phyloP scores from a whole-genome alignment of 345 rosid genomes.

The Triadica sebifera region DNA sequence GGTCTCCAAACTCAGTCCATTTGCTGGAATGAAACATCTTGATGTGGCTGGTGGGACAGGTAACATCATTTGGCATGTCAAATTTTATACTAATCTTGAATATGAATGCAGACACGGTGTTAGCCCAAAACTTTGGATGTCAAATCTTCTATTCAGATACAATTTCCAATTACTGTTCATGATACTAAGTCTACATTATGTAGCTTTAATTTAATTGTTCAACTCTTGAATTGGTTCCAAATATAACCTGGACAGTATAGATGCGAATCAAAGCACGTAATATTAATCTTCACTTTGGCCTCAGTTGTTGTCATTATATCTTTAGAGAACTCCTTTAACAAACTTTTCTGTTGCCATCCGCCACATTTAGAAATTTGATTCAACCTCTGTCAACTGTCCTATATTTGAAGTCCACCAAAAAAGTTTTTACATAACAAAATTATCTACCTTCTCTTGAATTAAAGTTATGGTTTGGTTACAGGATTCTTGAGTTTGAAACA shows the following conservation, averaged over 20 bases:
- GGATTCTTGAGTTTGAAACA: conserved; percentile 7
- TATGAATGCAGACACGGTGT: background rate
- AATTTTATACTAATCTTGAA: background rate
- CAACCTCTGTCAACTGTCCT: background rate
- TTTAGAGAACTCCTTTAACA: background rate
- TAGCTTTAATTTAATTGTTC: background rate
- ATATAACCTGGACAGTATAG: background rate
- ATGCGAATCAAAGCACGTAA: background rate
- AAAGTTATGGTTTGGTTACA: background rate
- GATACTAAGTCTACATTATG: conserved; percentile 12
- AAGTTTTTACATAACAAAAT: background rate
- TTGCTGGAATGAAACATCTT: conserved; percentile 95
- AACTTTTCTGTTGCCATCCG: background rate
- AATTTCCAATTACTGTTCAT: background rate
- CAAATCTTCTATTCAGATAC: background rate
- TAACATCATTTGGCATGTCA: conserved; percentile 1
- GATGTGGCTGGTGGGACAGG: conserved; percentile 99
- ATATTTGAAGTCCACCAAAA: background rate
- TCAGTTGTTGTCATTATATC: background rate
- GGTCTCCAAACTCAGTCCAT: conserved; percentile 78
- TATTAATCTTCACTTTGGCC: background rate
- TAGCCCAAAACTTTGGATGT: background rate
- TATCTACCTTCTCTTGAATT: background rate
- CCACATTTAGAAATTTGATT: background rate
- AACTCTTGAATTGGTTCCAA: background rate